Base-by-base conservation (phyloP, 1,284 basidiomycete genomes). In the Anthracocystis setariae region DNA sequence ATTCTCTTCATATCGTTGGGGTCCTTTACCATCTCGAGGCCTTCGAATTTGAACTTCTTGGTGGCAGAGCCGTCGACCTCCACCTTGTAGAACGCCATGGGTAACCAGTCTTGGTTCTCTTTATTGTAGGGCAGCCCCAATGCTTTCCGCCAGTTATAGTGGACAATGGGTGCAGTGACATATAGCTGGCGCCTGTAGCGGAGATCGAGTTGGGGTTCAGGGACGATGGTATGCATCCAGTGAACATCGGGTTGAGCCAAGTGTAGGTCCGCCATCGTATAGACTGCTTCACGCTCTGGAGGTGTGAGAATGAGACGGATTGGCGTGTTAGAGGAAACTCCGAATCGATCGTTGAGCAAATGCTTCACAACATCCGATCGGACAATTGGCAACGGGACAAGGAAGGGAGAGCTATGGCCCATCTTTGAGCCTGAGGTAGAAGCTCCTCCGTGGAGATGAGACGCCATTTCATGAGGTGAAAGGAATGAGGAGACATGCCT, bases 131-230 rank as follows among this genome's bases (percentile, higher is more conserved):
- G 52, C 12, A 55, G 8, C 0, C 60, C 60, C 0, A 47, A 13
- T 10, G 23, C 47, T 3, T 17, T 43, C 10, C 25, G 25, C 52
- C 52, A 56, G 5, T 55, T 48, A 8, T 46, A 27, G 1, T 33
- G 18, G 0, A 32, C 18, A 3, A 55, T 25, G 1, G 60, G 60
- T 4, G 60, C 20, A 1, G 60, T 52, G 4, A 62, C 20, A 37
- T 51, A 62, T 8, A 62, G 35, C 42, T 50, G 35, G 23, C 21
- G 38, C 39, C 33, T 40, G 25, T 46, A 55, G 7, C 15, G 32
- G 5, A 62, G 52, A 12, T 62, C 44, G 18, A 37, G 13, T 23
- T 62, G 47, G 13, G 60, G 60, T 29, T 62, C 60, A 23, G 55
- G 52, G 8, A 50, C 52, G 2, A 62, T 27, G 2, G 43, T 23